Conservation (phyloP, 2,329 filamentous ascomycete genomes). For the Trichoderma hamatum region DNA sequence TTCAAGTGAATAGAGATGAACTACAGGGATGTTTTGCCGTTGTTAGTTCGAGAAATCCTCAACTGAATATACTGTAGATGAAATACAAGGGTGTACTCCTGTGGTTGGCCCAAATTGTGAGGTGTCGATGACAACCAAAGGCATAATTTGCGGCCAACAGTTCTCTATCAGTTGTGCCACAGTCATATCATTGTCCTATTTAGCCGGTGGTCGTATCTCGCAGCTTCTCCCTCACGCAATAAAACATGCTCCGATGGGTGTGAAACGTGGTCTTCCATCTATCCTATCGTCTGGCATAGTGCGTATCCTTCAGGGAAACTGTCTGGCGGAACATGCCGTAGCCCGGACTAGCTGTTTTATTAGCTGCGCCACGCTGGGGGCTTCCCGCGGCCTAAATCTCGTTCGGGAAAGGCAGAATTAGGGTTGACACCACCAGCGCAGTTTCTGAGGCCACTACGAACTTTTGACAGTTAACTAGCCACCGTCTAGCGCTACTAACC, state of each 20-base stretch:
- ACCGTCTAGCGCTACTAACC: not conserved
- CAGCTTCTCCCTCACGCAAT: not conserved
- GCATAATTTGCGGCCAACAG: not conserved
- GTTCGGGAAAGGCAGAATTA: slow-evolving; percentile 7
- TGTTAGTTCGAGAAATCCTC: not conserved
- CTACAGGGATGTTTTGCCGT: not conserved
- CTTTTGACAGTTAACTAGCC: not conserved
- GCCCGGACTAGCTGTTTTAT: not conserved
- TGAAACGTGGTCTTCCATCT: not conserved
- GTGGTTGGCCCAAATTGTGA: not conserved
- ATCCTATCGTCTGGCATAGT: not conserved
- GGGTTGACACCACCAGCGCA: not conserved
- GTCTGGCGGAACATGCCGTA: not conserved
- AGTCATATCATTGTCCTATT: not conserved
- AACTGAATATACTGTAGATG: not conserved
- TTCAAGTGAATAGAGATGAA: not conserved
- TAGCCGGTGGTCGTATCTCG: not conserved
- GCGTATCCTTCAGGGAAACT: not conserved
- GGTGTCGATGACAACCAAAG: not conserved
- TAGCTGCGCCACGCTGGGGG: slow-evolving; percentile 12
- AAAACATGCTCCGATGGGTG: not conserved
- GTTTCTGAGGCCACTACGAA: not conserved
- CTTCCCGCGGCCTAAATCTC: not conserved
- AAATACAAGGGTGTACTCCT: not conserved
- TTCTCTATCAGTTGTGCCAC: not conserved